These are phyloP conservation scores for Lipomyces spencermartinsiae DNA, from an alignment of 805 yeast genomes.

Conservation along the genomic window DNA sequence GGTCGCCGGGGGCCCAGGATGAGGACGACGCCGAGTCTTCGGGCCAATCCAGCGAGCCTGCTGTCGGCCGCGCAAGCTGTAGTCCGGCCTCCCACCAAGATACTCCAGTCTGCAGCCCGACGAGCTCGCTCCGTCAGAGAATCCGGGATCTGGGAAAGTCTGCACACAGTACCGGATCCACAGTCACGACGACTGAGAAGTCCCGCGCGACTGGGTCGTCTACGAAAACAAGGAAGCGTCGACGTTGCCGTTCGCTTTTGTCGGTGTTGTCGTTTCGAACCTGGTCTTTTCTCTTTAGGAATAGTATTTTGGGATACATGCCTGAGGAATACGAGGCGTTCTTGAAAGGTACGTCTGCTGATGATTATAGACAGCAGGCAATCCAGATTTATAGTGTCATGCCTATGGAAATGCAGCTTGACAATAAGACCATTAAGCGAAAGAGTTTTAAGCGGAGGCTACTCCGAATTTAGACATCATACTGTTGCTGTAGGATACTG, in stretches of 20 bases:
- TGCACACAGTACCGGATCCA: neutral
- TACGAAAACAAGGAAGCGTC: neutral
- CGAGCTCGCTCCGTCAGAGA: neutral
- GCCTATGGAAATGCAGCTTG: neutral
- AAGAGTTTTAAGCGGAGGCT: neutral
- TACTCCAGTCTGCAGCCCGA: neutral
- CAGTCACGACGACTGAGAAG: neutral
- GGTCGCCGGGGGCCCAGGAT: neutral
- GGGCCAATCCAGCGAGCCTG: neutral
- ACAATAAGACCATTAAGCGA: neutral
- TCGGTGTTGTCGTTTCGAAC: neutral
- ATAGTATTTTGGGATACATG: neutral
- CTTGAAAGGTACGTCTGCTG: neutral
- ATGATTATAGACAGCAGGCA: slow-evolving; percentile 1
- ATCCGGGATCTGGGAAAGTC: neutral
- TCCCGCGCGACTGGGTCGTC: neutral
- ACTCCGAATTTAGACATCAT: neutral
- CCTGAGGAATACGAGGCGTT: neutral
- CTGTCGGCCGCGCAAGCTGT: neutral
- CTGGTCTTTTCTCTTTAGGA: neutral
- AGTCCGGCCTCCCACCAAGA: neutral
- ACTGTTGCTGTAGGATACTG: neutral
- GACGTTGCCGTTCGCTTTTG: neutral
- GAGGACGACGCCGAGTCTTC: neutral
- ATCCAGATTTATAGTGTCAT: neutral